phyloP scores from a whole-genome alignment of 768 basidiomycete genomes.

The Panus rudis region DNA sequence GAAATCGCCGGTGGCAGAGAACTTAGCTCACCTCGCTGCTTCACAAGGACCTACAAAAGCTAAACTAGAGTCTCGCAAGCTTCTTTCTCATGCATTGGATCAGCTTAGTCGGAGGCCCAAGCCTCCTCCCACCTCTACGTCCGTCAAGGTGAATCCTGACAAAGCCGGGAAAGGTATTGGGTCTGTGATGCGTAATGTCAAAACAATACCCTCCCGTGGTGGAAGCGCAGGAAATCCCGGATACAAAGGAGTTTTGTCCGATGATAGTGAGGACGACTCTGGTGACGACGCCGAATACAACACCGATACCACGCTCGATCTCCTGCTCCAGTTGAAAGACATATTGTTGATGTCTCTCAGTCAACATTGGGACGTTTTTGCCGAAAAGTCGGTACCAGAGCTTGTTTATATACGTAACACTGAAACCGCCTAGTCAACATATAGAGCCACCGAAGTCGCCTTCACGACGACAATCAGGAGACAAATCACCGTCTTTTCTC shows the following conservation, averaged over 20 bases:
- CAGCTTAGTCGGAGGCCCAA: slow-evolving; percentile 23
- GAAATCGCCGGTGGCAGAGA: slow-evolving; percentile 12
- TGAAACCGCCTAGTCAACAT: slow-evolving; percentile 1
- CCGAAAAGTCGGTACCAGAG: slow-evolving; percentile 34
- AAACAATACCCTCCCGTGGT: slow-evolving; percentile 12
- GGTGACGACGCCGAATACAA: slow-evolving; percentile 37
- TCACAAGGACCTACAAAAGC: slow-evolving; percentile 32
- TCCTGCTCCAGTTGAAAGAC: slow-evolving; percentile 57
- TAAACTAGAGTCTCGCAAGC: slow-evolving; percentile 59
- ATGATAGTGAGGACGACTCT: slow-evolving; percentile 43
- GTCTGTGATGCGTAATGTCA: slow-evolving; percentile 15
- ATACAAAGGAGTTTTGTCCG: slow-evolving; percentile 11
- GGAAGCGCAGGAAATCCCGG: slow-evolving; percentile 14
- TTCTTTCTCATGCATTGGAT: slow-evolving; percentile 56
- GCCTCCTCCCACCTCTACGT: not conserved
- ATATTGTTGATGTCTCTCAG: slow-evolving; percentile 47
- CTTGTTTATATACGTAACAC: not conserved
- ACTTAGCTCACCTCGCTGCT: not conserved
- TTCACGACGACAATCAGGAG: not conserved
- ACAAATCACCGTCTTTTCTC: not conserved
- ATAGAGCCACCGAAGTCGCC: no score
- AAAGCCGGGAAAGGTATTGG: slow-evolving; percentile 7
- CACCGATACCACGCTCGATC: slow-evolving; percentile 59
- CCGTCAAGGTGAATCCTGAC: not conserved
- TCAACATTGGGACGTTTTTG: slow-evolving; percentile 59